A percentile compares a stretch with the other conserved stretches of the same genome.
phyloP scores from a whole-genome alignment of 306 rosid species.

The Vachellia pachyceras region DNA sequence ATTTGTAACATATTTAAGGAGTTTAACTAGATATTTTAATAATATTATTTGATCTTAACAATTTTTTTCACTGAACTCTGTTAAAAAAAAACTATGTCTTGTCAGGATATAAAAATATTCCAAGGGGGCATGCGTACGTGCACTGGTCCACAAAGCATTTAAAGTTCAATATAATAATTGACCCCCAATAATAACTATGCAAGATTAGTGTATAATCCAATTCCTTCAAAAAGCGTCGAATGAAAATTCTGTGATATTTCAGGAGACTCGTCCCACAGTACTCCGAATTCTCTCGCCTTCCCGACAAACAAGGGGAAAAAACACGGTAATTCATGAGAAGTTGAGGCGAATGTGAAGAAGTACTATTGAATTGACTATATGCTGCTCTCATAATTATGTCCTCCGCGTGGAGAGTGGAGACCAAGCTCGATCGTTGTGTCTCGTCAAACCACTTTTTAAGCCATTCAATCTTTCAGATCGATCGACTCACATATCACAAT shows the following conservation, averaged over 20 bases:
- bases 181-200: neutral
- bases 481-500: neutral
- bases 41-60: neutral
- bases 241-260: neutral
- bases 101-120: neutral
- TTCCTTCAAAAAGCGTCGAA: neutral
- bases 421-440: neutral
- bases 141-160: neutral
- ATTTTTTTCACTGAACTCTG: too few species aligned
- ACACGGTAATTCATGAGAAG: neutral
- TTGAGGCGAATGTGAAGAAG: neutral
- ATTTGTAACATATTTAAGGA: too few species aligned
- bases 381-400: constrained; percentile 10
- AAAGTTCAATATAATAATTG: neutral
- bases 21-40: too few species aligned
- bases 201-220: neutral
- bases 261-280: neutral
- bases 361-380: neutral
- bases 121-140: neutral
- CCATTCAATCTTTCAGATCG: neutral
- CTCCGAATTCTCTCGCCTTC: neutral
- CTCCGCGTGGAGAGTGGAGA: constrained; percentile 19
- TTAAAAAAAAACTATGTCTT: neutral
- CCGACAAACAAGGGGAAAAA: neutral
- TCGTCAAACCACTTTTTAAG: neutral